These are phyloP conservation scores for Penicillium robsamsonii DNA, from an alignment of 495 filamentous ascomycete genomes.

Conservation along the genomic window DNA sequence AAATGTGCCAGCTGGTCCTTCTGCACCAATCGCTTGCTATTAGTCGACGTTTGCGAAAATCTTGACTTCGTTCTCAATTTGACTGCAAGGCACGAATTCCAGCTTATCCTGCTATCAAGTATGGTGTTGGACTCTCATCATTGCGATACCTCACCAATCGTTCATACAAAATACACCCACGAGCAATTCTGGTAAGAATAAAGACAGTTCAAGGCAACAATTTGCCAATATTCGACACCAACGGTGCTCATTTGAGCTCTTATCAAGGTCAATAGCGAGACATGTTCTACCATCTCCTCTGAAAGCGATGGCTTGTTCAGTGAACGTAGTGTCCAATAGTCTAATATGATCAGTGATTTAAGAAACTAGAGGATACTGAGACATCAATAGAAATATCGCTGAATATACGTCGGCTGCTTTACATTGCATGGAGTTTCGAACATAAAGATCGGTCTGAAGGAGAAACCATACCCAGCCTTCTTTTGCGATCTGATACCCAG, in stretches of 20 bases:
- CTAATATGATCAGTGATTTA: too few relatives aligned
- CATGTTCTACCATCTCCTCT: too few relatives aligned
- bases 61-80: neutral
- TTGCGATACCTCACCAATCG: neutral
- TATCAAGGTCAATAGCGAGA: neutral
- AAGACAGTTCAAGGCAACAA: neutral
- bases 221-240: too few relatives aligned
- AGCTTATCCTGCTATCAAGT: neutral
- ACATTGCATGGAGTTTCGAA: too few relatives aligned
- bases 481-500: neutral
- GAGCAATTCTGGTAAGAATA: too few relatives aligned
- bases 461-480: neutral
- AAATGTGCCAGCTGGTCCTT: neutral
- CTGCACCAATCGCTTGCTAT: neutral
- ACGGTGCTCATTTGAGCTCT: neutral
- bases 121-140: neutral
- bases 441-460: neutral
- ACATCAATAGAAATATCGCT: neutral
- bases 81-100: slow-evolving; percentile 1
- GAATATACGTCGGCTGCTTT: too few relatives aligned
- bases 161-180: neutral
- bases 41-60: neutral
- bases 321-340: too few relatives aligned
- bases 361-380: too few relatives aligned
- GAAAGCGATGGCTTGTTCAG: too few relatives aligned